phyloP scores from a whole-genome alignment of 441 rosid species.

The Codiaeum variegatum region DNA sequence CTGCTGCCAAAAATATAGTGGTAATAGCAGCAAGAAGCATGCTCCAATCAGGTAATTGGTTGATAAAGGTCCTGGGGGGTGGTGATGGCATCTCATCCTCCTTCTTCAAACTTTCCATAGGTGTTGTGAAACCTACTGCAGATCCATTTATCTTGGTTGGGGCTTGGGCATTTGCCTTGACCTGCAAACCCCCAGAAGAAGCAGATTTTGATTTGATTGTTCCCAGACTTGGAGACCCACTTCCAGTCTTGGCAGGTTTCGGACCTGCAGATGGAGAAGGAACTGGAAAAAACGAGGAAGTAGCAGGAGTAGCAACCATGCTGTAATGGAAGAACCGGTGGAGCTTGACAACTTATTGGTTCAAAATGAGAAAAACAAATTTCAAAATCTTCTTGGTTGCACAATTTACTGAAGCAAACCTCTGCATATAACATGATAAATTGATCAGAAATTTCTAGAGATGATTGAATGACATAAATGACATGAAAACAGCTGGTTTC shows the following conservation, averaged over 20 bases:
- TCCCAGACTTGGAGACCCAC: conserved; percentile 46
- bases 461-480: neutral
- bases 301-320: conserved; percentile 83
- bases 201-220: conserved; percentile 43
- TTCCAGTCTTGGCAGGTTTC: conserved; percentile 38
- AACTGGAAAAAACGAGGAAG: conserved; percentile 68
- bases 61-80: conserved; percentile 84
- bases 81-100: conserved; percentile 46
- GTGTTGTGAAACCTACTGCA: conserved; percentile 38
- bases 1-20: conserved; percentile 92
- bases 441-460: neutral
- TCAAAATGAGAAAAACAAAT: neutral
- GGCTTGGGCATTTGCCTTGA: conserved; percentile 85
- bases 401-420: neutral
- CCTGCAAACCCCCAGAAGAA: conserved; percentile 61
- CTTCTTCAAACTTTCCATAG: conserved; percentile 43
- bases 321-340: conserved; percentile 23
- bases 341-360: conserved; percentile 17
- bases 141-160: conserved; percentile 84
- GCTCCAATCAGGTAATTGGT: conserved; percentile 97
- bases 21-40: conserved; percentile 99
- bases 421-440: conserved; percentile 8
- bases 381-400: neutral
- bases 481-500: neutral
- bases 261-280: conserved; percentile 46